phyloP scores from a whole-genome alignment of 768 basidiomycete species.

The Hericium coralloides region DNA sequence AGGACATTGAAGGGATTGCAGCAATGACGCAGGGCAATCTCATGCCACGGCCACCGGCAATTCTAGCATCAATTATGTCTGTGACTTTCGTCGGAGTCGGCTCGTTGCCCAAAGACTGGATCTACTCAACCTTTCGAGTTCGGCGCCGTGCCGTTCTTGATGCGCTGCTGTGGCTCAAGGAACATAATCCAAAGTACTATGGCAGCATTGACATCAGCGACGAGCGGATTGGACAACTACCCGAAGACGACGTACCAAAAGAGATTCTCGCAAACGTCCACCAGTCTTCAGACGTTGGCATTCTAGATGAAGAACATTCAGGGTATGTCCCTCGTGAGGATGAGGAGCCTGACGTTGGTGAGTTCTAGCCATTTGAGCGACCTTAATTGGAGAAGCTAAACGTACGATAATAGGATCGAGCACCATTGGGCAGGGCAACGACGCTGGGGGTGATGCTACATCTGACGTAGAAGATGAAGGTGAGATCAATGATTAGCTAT shows the following conservation, averaged over 20 bases:
- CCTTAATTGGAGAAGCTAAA: too few species aligned
- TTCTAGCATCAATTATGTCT: slow-evolving; percentile 25
- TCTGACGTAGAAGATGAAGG: too few species aligned
- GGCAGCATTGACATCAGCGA: slow-evolving; percentile 20
- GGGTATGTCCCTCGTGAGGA: too few species aligned
- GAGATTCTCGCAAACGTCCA: slow-evolving; percentile 17
- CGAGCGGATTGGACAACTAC: slow-evolving; percentile 16
- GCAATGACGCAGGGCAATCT: not conserved
- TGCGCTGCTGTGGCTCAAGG: slow-evolving; percentile 29
- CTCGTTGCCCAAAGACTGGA: slow-evolving; percentile 19
- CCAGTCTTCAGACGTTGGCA: too few species aligned
- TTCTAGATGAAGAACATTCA: too few species aligned
- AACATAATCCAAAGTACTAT: slow-evolving; percentile 26
- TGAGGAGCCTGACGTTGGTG: too few species aligned
- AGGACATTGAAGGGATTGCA: not conserved
- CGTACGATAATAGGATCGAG: too few species aligned
- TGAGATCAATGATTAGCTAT: too few species aligned
- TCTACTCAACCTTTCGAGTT: slow-evolving; percentile 25
- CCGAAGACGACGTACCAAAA: slow-evolving; percentile 25
- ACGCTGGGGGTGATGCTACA: too few species aligned
- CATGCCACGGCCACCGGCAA: not conserved
- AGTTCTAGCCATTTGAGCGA: too few species aligned
- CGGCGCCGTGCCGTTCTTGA: slow-evolving; percentile 18
- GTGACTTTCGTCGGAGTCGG: slow-evolving; percentile 29
- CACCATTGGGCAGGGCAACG: too few species aligned